Base-by-base conservation (phyloP, 1,284 basidiomycete species). In the Ganoderma multipileum region DNA sequence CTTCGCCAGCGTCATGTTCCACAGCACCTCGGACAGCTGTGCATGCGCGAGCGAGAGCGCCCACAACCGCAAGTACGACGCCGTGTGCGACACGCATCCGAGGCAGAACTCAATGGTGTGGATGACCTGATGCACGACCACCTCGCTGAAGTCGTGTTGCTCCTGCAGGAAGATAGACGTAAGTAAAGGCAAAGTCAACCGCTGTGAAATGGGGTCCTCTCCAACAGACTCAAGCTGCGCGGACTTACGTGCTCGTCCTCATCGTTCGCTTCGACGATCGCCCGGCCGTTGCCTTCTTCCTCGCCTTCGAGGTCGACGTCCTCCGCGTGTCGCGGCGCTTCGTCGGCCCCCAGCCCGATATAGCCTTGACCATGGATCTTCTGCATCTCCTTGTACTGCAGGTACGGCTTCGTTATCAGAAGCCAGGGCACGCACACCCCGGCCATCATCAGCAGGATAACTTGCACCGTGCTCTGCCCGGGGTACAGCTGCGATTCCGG, bases 41-140 rank as follows among this genome's bases (percentile, higher is more conserved):
- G 98, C 96, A 82, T 99, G 97, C 9, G 97, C 97, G 61, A 99
- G 89, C 39, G 98, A 99, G 11, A 99, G 87, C 28, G 98, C 98
- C 97, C 97, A 99, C 47, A 99, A 87, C 82, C 97, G 97, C 64
- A 99, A 91, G 83, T 99, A 99, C 28, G 97, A 99, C 9, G 97
- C 98, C 2, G 98, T 99, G 83, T 99, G 98, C 73, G 98, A 99
- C 79, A 99, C 98, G 82, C 97, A 98, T 26, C 97, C 91, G 47
- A 99, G 89, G 79, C 97, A 99, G 85, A 99, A 99, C 84, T 99
- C 98, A 81, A 98, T 98, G 33, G 97, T 98, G 82, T 97, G 96
- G 77, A 99, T 99, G 72, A 98, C 87, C 81, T 99, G 97, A 83
- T 99, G 96, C 69, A 99, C 95, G 54, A 98, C 89, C 61, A 98